Conservation (phyloP, 805 yeast genomes). For the Cyberlindnera maritima region DNA sequence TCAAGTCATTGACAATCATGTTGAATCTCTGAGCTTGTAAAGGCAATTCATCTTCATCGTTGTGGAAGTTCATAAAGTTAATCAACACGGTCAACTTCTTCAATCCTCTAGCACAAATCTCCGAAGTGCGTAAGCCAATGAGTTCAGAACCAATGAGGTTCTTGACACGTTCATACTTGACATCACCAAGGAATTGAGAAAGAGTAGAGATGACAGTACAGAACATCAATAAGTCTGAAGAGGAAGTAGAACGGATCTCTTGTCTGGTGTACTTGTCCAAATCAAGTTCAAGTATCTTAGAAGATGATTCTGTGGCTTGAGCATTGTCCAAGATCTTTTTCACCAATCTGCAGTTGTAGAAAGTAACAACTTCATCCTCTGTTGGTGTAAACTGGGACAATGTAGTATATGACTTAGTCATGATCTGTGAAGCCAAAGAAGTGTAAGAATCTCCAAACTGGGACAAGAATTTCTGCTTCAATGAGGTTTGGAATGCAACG, state of each 20-base stretch:
- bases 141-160: slow-evolving; percentile 64
- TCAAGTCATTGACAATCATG: slow-evolving; percentile 55
- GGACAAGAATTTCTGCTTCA: neutral
- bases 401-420: slow-evolving; percentile 14
- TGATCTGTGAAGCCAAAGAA: slow-evolving; percentile 17
- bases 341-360: slow-evolving; percentile 37
- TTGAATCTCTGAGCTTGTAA: slow-evolving; percentile 63
- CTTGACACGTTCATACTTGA: slow-evolving; percentile 49
- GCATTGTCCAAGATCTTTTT: slow-evolving; percentile 33
- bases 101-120: slow-evolving; percentile 43
- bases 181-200: slow-evolving; percentile 34
- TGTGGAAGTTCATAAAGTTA: slow-evolving; percentile 31
- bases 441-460: slow-evolving; percentile 22
- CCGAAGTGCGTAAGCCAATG: slow-evolving; percentile 47
- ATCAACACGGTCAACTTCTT: slow-evolving; percentile 46
- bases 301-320: slow-evolving; percentile 8
- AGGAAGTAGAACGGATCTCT: slow-evolving; percentile 33
- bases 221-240: slow-evolving; percentile 21
- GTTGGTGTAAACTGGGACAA: neutral
- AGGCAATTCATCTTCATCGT: slow-evolving; percentile 24
- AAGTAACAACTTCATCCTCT: slow-evolving; percentile 13
- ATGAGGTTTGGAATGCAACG: neutral
- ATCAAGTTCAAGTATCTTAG: slow-evolving; percentile 26
- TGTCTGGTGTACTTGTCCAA: slow-evolving; percentile 34
- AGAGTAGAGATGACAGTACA: slow-evolving; percentile 35